These are phyloP conservation scores for Graphiopsis chlorocephala DNA, from an alignment of 2,329 filamentous ascomycete genomes.

Conservation along the genomic window DNA sequence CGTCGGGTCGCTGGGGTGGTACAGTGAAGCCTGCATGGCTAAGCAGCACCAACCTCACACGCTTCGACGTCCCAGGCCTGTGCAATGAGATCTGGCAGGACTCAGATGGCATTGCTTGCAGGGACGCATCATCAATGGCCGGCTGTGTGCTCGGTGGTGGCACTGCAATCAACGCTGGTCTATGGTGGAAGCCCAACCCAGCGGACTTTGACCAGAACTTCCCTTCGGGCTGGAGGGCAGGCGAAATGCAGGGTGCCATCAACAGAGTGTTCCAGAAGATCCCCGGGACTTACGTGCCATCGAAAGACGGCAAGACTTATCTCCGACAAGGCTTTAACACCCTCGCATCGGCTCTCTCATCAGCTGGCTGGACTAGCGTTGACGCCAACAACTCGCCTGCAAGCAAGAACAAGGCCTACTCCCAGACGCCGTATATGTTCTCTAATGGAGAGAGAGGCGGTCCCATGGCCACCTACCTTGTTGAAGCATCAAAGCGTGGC, in stretches of 20 bases:
- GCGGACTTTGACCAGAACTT: slow-evolving; percentile 71
- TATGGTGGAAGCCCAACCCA: slow-evolving; percentile 66
- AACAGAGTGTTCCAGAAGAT: slow-evolving; percentile 65
- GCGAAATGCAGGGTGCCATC: slow-evolving; percentile 59
- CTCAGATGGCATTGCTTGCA: slow-evolving; percentile 62
- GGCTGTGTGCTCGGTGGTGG: slow-evolving; percentile 69
- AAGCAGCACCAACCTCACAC: slow-evolving; percentile 60
- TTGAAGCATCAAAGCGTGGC: slow-evolving; percentile 54
- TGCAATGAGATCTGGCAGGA: slow-evolving; percentile 69
- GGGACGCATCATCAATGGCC: slow-evolving; percentile 68
- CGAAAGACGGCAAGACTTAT: slow-evolving; percentile 61
- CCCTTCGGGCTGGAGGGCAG: slow-evolving; percentile 67
- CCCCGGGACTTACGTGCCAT: slow-evolving; percentile 65
- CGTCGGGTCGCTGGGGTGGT: slow-evolving; percentile 63
- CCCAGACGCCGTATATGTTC: slow-evolving; percentile 67
- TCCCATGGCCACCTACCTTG: slow-evolving; percentile 69
- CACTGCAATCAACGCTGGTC: slow-evolving; percentile 64
- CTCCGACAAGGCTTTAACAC: slow-evolving; percentile 64
- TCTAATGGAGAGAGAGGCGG: slow-evolving; percentile 64
- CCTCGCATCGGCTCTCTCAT: slow-evolving; percentile 54
- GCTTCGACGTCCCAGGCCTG: slow-evolving; percentile 69
- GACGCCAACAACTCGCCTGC: slow-evolving; percentile 58
- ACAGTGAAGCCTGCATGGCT: slow-evolving; percentile 62
- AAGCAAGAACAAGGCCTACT: slow-evolving; percentile 64
- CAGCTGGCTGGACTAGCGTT: slow-evolving; percentile 62